Conservation (phyloP, 768 basidiomycete genomes). For the Auricularia cornea region DNA sequence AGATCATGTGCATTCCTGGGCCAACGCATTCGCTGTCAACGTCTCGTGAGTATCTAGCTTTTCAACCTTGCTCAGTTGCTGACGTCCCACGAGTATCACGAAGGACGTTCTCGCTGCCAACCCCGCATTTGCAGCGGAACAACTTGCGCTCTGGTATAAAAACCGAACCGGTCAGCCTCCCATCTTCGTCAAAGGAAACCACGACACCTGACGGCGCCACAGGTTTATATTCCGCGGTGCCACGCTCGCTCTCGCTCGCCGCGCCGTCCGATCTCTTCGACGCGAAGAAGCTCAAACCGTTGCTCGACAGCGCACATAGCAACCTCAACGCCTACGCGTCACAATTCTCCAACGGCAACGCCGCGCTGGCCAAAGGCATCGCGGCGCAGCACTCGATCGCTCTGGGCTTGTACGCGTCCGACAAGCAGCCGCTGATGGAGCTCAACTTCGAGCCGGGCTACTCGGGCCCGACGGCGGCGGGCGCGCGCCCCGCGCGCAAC, state of each 20-base stretch:
- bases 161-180: constrained; percentile 5
- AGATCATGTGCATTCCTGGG: constrained; percentile 11
- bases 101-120: constrained; percentile 3
- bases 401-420: constrained; percentile 3
- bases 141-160: constrained; percentile 7
- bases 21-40: constrained; percentile 5
- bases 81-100: background rate
- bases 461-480: constrained; percentile 5
- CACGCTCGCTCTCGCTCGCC: constrained; percentile 6
- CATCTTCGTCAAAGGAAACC: too few species aligned
- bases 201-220: too few species aligned
- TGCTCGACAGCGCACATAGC: background rate
- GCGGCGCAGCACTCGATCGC: constrained; percentile 4
- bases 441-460: constrained; percentile 9
- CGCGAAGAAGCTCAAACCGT: background rate
- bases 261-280: constrained; percentile 6
- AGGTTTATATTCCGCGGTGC: constrained; percentile 6
- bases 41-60: constrained; percentile 5
- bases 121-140: constrained; percentile 6
- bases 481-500: background rate
- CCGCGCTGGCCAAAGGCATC: constrained; percentile 8
- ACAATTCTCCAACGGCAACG: constrained; percentile 7
- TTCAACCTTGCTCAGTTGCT: background rate
- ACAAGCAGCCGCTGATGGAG: constrained; percentile 6
- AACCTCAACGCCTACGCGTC: background rate